Percentiles rank a stretch among this genome's conserved stretches.
phyloP scores from a whole-genome alignment of 2,329 filamentous ascomycete species.

The Leptographium flavum region DNA sequence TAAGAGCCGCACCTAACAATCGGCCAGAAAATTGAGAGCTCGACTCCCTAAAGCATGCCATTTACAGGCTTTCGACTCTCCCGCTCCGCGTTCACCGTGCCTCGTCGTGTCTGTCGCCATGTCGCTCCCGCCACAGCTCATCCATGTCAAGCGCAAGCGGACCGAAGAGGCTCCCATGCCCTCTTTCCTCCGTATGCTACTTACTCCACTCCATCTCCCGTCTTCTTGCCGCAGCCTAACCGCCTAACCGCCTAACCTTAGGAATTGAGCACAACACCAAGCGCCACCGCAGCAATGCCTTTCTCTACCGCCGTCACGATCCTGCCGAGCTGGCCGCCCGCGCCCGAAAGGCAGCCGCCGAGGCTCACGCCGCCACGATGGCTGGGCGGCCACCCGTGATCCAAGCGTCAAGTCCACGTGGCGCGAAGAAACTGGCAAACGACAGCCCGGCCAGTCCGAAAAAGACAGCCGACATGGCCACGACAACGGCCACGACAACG shows the following conservation, averaged over 20 bases:
- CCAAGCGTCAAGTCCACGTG: slow-evolving; percentile 29
- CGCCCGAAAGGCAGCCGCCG: slow-evolving; percentile 6
- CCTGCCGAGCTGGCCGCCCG: slow-evolving; percentile 12
- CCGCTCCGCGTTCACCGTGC: neutral
- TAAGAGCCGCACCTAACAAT: too few relatives aligned
- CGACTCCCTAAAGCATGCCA: too few relatives aligned
- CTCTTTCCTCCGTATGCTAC: slow-evolving; percentile 33
- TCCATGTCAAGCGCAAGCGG: slow-evolving; percentile 48
- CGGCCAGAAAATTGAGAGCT: too few relatives aligned
- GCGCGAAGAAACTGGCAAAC: slow-evolving; percentile 9
- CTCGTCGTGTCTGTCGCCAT: slow-evolving; percentile 22
- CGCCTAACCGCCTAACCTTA: too few relatives aligned
- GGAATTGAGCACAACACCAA: slow-evolving; percentile 35
- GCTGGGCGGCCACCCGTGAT: slow-evolving; percentile 19
- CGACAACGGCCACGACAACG: too few relatives aligned
- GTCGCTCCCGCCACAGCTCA: slow-evolving; percentile 43
- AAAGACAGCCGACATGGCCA: neutral
- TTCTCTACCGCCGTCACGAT: slow-evolving; percentile 41
- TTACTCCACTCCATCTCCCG: neutral
- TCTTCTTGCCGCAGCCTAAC: slow-evolving; percentile 2
- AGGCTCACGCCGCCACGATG: slow-evolving; percentile 15
- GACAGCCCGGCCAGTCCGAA: neutral
- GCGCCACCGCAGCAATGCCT: slow-evolving; percentile 35
- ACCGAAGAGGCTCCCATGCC: slow-evolving; percentile 37
- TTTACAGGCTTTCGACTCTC: neutral